Evolutionary conservation across 345 rosid genomes (phyloP).

Genomic region (Eucalyptus sp.): DNA sequence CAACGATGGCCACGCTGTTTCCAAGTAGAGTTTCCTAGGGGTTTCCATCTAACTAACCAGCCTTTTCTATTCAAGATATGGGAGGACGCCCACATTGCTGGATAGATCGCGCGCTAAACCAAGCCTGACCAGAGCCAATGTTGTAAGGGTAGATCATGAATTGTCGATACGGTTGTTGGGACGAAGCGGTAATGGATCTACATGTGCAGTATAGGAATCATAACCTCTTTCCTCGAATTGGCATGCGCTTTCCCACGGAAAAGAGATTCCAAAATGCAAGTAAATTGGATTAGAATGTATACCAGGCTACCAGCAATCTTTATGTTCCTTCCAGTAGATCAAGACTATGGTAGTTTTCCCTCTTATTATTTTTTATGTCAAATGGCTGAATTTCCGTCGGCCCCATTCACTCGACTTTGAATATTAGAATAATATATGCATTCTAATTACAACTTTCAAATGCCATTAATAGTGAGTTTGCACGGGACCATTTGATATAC

Average conservation of each 20-base stretch:
- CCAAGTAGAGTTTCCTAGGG: slow-evolving; percentile 6
- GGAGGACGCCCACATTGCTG: slow-evolving; percentile 38
- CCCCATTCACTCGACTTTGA: neutral
- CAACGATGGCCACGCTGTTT: slow-evolving; percentile 19
- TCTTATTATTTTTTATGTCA: neutral
- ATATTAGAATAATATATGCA: neutral
- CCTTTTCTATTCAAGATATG: slow-evolving; percentile 19
- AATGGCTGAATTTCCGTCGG: neutral
- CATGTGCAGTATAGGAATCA: slow-evolving; percentile 2
- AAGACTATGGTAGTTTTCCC: neutral
- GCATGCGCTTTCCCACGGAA: slow-evolving; percentile 32
- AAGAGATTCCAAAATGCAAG: neutral
- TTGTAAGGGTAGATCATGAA: slow-evolving; percentile 10
- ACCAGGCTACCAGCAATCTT: neutral
- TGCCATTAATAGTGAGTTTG: neutral
- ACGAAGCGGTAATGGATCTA: slow-evolving; percentile 2
- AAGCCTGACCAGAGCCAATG: neutral
- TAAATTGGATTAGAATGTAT: neutral
- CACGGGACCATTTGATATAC: neutral
- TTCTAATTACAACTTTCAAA: neutral
- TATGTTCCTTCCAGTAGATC: neutral
- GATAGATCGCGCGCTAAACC: slow-evolving; percentile 21
- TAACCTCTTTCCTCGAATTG: slow-evolving; percentile 22
- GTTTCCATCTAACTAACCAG: slow-evolving; percentile 20
- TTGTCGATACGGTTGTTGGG: slow-evolving; percentile 12